Conservation (phyloP, 83 land plant genomes). For the Picea abies region DNA sequence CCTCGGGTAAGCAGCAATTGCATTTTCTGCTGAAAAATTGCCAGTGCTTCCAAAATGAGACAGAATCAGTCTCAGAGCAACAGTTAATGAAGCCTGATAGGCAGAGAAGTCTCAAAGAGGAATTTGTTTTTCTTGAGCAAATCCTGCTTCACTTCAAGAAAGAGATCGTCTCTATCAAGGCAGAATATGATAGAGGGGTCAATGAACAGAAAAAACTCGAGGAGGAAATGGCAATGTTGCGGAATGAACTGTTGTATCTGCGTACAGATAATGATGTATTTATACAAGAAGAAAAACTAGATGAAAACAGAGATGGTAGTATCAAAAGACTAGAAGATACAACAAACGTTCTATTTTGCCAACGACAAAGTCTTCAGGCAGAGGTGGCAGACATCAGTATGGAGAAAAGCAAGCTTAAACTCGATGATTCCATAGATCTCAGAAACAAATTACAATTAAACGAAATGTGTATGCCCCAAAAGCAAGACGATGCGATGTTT, state of each 20-base stretch:
- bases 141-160: not conserved
- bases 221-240: constrained; percentile 4
- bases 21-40: not conserved
- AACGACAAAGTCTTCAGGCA: not conserved
- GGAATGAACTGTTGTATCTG: not conserved
- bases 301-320: not conserved
- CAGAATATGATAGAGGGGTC: not conserved
- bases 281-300: too few relatives aligned
- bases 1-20: not conserved
- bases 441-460: too few relatives aligned
- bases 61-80: not conserved
- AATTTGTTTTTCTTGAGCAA: not conserved
- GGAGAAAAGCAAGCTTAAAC: too few relatives aligned
- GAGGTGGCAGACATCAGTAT: not conserved
- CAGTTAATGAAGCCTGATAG: too few relatives aligned
- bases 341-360: not conserved
- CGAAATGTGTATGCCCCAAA: not conserved
- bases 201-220: not conserved
- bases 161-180: not conserved
- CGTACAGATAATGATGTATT: not conserved
- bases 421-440: too few relatives aligned
- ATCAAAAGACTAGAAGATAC: not conserved
- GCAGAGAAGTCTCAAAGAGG: not conserved
- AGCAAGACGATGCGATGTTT: not conserved
- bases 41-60: constrained; percentile 3